phyloP scores from a whole-genome alignment of 2,329 filamentous ascomycete species.

The Stagonosporopsis cucurbitacearum region DNA sequence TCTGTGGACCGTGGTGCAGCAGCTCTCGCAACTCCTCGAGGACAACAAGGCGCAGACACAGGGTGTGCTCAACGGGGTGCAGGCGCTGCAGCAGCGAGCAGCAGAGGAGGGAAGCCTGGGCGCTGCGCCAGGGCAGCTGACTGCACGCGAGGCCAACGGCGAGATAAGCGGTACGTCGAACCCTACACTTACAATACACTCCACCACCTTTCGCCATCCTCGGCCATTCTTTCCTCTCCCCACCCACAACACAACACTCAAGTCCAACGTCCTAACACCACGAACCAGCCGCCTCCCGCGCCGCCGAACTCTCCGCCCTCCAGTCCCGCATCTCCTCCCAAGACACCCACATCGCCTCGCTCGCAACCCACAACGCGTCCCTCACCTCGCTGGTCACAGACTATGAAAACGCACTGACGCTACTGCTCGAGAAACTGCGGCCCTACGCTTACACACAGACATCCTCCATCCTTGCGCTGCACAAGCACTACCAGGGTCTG shows the following conservation, averaged over 20 bases:
- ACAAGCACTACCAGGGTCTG: conserved; percentile 57
- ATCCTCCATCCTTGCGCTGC: conserved; percentile 50
- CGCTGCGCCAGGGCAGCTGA: conserved; percentile 11
- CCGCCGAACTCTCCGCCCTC: conserved; percentile 42
- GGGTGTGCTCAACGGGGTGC: conserved; percentile 48
- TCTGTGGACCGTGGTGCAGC: conserved; percentile 51
- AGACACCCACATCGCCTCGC: conserved; percentile 35
- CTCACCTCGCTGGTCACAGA: conserved; percentile 44
- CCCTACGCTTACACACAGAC: conserved; percentile 32
- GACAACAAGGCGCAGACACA: conserved; percentile 49
- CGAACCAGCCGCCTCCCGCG: conserved; percentile 35
- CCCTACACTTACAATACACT: not conserved
- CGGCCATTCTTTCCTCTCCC: not conserved
- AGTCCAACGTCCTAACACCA: not conserved
- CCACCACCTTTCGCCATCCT: not conserved
- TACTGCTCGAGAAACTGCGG: conserved; percentile 48
- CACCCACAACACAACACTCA: not conserved
- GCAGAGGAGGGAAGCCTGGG: conserved; percentile 41
- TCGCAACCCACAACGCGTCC: conserved; percentile 29
- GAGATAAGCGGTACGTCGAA: conserved; percentile 40
- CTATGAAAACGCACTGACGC: conserved; percentile 53
- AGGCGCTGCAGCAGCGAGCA: conserved; percentile 46
- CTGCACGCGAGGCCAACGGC: conserved; percentile 44
- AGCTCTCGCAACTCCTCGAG: conserved; percentile 49
- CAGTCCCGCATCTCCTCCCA: conserved; percentile 40